A percentile compares a stretch with the other conserved stretches of the same genome.
Evolutionary conservation across 768 basidiomycete species (phyloP).

Genomic region (Lanmaoa rubissima): DNA sequence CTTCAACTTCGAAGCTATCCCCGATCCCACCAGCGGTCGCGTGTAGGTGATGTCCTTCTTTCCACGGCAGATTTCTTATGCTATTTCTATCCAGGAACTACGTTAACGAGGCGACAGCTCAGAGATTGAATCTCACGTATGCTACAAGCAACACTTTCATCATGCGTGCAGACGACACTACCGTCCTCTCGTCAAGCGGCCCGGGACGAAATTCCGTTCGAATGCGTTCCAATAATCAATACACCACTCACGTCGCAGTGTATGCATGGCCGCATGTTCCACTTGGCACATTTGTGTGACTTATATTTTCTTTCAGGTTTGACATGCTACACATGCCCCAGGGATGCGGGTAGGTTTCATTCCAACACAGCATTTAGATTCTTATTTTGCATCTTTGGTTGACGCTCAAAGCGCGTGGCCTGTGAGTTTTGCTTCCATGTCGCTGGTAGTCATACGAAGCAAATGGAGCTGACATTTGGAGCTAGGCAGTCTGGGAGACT

Average conservation of each 20-base stretch:
- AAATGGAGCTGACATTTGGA: conserved; percentile 7
- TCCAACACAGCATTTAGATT: neutral
- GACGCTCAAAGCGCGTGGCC: conserved; percentile 35
- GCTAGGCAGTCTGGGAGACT: conserved; percentile 31
- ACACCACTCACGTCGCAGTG: conserved; percentile 36
- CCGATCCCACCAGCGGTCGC: conserved; percentile 38
- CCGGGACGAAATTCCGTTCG: conserved; percentile 39
- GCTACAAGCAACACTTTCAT: conserved; percentile 29
- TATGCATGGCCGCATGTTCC: conserved; percentile 13
- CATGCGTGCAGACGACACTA: conserved; percentile 38
- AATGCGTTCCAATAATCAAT: conserved; percentile 31
- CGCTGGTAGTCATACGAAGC: neutral
- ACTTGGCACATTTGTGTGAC: neutral
- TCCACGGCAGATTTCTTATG: neutral
- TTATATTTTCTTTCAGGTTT: conserved; percentile 20
- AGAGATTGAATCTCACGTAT: conserved; percentile 28
- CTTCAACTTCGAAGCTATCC: conserved; percentile 34
- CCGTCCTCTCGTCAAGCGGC: conserved; percentile 25
- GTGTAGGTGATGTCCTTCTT: conserved; percentile 27
- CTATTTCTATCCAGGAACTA: conserved; percentile 30
- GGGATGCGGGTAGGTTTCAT: conserved; percentile 33
- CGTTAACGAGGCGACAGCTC: conserved; percentile 29
- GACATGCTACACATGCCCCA: conserved; percentile 37
- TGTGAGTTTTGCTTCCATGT: conserved; percentile 15
- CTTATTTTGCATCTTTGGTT: neutral